Evolutionary conservation across 805 yeast species (phyloP).

Genomic region (Barnettozyma populi): DNA sequence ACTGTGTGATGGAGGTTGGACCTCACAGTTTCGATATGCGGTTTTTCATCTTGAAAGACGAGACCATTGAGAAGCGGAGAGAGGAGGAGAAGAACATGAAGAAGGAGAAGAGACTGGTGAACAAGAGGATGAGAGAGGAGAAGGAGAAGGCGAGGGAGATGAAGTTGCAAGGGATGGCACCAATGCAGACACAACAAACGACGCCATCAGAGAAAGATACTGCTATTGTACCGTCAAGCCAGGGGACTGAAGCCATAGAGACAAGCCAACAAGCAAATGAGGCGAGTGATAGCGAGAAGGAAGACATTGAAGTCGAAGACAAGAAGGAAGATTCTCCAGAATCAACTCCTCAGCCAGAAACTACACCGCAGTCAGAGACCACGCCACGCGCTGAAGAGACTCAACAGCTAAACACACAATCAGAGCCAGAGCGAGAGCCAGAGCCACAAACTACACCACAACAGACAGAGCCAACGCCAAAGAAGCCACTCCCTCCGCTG

Average conservation of each 20-base stretch:
- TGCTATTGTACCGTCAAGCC: not conserved
- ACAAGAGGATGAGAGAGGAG: slow-evolving; percentile 21
- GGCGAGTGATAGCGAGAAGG: not conserved
- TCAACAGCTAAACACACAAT: not conserved
- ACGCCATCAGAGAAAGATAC: not conserved
- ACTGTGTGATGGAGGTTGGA: slow-evolving; percentile 65
- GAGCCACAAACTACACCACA: not conserved
- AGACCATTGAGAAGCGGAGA: slow-evolving; percentile 49
- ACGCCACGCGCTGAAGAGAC: not conserved
- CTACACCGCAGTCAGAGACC: not conserved
- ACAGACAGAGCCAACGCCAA: not conserved
- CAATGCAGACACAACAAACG: not conserved
- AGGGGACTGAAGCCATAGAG: not conserved
- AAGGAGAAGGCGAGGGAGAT: not conserved
- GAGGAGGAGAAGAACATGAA: slow-evolving; percentile 36
- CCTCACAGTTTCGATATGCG: slow-evolving; percentile 79
- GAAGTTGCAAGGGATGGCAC: not conserved
- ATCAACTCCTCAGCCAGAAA: slow-evolving; percentile 4
- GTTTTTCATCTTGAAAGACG: slow-evolving; percentile 81
- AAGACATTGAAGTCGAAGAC: slow-evolving; percentile 6
- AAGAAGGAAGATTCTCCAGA: slow-evolving; percentile 10
- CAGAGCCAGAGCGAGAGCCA: not conserved
- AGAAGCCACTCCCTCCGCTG: slow-evolving; percentile 14
- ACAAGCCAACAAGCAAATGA: not conserved
- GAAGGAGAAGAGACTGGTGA: slow-evolving; percentile 31